Evolutionary conservation across 2,329 filamentous ascomycete species (phyloP), one percentile per base, ranked within the genome.

Genomic region (Teratosphaeria pseudoeucalypti): DNA sequence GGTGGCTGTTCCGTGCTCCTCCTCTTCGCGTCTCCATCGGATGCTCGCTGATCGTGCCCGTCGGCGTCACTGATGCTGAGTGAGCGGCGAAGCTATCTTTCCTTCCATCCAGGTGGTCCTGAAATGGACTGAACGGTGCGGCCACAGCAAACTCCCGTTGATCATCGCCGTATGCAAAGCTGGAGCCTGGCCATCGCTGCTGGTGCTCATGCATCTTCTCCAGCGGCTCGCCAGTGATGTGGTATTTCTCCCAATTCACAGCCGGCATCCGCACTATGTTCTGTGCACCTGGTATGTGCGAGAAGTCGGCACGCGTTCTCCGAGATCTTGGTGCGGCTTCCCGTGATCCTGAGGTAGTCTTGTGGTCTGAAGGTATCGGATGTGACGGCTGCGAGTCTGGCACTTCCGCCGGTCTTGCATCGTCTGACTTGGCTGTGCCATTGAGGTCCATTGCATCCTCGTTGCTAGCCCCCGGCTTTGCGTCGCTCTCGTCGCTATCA

Each of bases 211-310:
- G 92, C 63, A 96, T 78, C 71, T 85, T 88, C 73, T 96, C 90
- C 39, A 96, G 79, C 1, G 89, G 84, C 61, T 89, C 87, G 55
- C 90, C 92, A 2, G 94, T 85, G n/a, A 96, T 81, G 66, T 90
- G 89, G 73, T 97, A 97, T 71, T 96, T 92, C 12, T 86, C 84
- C 92, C 92, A 97, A 77, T 96, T 96, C 69, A 97, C 86, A 9
- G 90, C 88, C 9, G 92, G 92, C 76, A 87, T 90, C 49, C 92
- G 85, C 29, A 95, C 86, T 0, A 97, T 78, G 66, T 88, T 88
- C 73, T 96, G 92, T 6, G 89, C 85, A 14, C 81, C 82, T 0
- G 92, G 92, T 14, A 96, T 82, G 19, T 76, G 76, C 2, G 82
- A 78, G 77, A 91, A 91, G 29, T 57, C 49, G 6, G 66, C 62